Percentiles rank a stretch among this genome's conserved stretches.
Evolutionary conservation across 306 rosid genomes (phyloP).

Genomic region (Quercus aquifolioides): DNA sequence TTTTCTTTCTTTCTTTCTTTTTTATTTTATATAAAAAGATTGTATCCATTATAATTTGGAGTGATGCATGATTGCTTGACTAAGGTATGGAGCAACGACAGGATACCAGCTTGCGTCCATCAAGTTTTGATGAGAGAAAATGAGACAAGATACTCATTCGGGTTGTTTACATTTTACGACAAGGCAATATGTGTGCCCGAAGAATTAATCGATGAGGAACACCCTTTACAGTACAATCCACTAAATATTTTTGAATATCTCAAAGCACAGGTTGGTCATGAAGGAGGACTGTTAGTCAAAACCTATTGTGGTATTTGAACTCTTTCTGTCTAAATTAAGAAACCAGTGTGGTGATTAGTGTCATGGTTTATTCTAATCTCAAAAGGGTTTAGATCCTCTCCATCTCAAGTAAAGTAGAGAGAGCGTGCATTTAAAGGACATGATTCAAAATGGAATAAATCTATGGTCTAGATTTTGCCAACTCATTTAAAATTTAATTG

Average conservation of each 20-base stretch:
- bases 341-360: no score
- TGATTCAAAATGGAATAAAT: no score
- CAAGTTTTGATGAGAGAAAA: neutral
- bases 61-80: neutral
- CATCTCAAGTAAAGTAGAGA: no score
- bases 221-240: constrained; percentile 5
- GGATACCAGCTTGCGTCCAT: constrained; percentile 1
- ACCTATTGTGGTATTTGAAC: constrained; percentile 9
- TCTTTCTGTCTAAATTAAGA: neutral
- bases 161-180: constrained; percentile 4
- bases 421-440: no score
- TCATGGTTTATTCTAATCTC: no score
- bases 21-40: no score
- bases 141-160: neutral
- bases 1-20: no score
- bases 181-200: neutral
- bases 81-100: constrained; percentile 15
- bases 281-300: neutral
- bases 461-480: no score
- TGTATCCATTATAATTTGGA: no score
- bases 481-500: no score
- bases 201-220: constrained; percentile 6
- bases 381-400: no score
- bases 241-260: neutral
- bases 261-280: neutral